Evolutionary conservation across 1,284 basidiomycete species (phyloP).

Genomic region (Ceratobasidium sp.): DNA sequence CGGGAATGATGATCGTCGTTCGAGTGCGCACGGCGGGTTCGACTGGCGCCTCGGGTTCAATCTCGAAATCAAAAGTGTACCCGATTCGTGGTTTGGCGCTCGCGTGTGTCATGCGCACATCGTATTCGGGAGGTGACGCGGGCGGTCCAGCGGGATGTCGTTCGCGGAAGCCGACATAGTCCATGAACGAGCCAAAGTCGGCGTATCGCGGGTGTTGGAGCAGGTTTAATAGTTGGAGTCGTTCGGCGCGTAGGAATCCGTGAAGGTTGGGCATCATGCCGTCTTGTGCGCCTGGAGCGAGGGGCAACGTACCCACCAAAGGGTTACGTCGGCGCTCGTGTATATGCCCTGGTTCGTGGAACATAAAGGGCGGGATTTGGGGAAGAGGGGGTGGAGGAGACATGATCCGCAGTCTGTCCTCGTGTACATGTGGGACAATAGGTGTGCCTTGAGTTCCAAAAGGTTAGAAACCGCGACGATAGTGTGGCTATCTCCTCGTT

Average conservation of each 20-base stretch:
- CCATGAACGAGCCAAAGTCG: not conserved
- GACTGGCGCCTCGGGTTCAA: not conserved
- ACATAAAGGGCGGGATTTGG: not conserved
- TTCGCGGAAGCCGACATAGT: not conserved
- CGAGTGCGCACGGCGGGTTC: conserved; percentile 1
- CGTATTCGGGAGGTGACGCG: conserved; percentile 1
- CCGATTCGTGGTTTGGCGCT: conserved; percentile 13
- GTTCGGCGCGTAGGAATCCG: not conserved
- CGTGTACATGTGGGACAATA: conserved; percentile 15
- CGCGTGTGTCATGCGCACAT: conserved; percentile 34
- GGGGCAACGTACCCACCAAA: too few species aligned
- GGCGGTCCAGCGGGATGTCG: not conserved
- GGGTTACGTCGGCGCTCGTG: too few species aligned
- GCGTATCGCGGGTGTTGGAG: not conserved
- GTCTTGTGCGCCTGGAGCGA: conserved; percentile 13
- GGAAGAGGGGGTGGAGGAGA: conserved; percentile 4
- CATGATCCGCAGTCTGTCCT: conserved; percentile 13
- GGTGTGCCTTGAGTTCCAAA: conserved; percentile 1
- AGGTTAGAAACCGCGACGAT: conserved; percentile 3
- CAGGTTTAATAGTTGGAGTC: not conserved
- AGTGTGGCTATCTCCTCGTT: too few species aligned
- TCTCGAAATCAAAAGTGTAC: conserved; percentile 22
- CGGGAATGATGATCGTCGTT: conserved; percentile 28
- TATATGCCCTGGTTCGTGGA: not conserved
- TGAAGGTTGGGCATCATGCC: not conserved